Base-by-base conservation (phyloP, 805 yeast genomes). In the Torulaspora delbrueckii region DNA sequence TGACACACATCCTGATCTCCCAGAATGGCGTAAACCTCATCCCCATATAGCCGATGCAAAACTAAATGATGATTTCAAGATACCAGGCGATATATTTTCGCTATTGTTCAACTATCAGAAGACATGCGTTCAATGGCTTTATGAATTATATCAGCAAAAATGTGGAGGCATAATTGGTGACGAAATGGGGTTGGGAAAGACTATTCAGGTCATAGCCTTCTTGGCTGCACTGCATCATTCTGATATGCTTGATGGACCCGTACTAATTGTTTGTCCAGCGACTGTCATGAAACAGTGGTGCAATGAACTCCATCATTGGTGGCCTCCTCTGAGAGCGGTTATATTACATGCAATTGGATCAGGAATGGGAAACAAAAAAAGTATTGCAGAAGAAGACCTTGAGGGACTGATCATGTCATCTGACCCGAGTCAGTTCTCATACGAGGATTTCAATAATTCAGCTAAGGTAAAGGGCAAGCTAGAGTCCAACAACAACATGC, bases 101-200 rank as follows among this genome's bases (percentile, higher is more conserved):
- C 76, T 88, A 4, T 68, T 93, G 10, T 93, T 93, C 59, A 96
- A 87, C 52, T 93, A 93, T 63, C 99, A 93, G 58, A 86, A 86
- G 57, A 93, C 98, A 0, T 88, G 98, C 51, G 97, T 93, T 1
- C 96, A 93, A 58, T 91, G 99, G 99, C 76, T 93, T 2, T 90
- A 95, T 83, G 99, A 93, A 60, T 70, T 93, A n/a, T 83, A 86
- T 57, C 74, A 80, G 16, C 98, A 93, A 63, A 80, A 78, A 40
- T 84, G 90, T 2, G 99, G 99, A 2, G 99, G 99, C 0, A 93
- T 93, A 18, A 76, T 93, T 33, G 97, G 98, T 22, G 99, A 93
- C 66, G 99, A 93, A 64, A 93, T 93, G 99, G 99, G 99, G 0
- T 68, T 93, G 13, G 99, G 99, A 2, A 93, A 93, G 60, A 93